A percentile compares a stretch with the other conserved stretches of the same genome.
Conservation (phyloP, 2,329 filamentous ascomycete genomes). For the Coniochaeta hoffmannii region DNA sequence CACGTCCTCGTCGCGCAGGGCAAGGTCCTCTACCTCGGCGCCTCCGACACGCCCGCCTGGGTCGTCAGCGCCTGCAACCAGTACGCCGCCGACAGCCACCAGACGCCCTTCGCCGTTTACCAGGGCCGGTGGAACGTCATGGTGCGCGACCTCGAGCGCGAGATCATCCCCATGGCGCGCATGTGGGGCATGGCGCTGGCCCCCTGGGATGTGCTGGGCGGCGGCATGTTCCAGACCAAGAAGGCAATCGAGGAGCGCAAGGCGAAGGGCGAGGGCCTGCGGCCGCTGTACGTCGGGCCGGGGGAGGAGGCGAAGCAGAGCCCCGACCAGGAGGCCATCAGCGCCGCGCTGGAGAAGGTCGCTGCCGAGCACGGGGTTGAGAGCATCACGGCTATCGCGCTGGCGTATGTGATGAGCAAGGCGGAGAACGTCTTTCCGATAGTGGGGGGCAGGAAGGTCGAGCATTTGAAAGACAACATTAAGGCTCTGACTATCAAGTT, state of each 20-base stretch:
- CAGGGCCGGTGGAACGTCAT: conserved; percentile 55
- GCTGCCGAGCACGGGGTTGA: conserved; percentile 46
- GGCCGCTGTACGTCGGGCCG: conserved; percentile 10
- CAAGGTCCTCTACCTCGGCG: conserved; percentile 33
- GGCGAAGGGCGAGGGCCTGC: conserved; percentile 30
- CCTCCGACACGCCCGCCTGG: conserved; percentile 59
- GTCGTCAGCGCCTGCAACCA: conserved; percentile 38
- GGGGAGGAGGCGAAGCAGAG: conserved; percentile 24
- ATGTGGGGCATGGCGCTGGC: conserved; percentile 41
- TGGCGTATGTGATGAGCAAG: conserved; percentile 46
- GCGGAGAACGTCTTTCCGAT: conserved; percentile 46
- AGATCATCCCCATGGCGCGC: conserved; percentile 30
- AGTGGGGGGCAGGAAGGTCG: conserved; percentile 42
- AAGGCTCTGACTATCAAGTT: conserved; percentile 42
- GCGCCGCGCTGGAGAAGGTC: conserved; percentile 51
- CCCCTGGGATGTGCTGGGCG: conserved; percentile 54
- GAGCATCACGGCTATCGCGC: conserved; percentile 50
- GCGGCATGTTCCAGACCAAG: conserved; percentile 39
- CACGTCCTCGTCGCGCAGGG: conserved; percentile 32
- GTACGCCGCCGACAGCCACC: conserved; percentile 56
- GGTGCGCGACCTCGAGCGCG: conserved; percentile 14
- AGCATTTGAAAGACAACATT: conserved; percentile 48
- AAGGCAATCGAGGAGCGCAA: conserved; percentile 23
- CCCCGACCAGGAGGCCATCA: conserved; percentile 43
- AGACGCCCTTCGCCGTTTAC: conserved; percentile 63